Evolutionary conservation across 805 yeast species (phyloP).

Genomic region (Myxozyma neotropica): DNA sequence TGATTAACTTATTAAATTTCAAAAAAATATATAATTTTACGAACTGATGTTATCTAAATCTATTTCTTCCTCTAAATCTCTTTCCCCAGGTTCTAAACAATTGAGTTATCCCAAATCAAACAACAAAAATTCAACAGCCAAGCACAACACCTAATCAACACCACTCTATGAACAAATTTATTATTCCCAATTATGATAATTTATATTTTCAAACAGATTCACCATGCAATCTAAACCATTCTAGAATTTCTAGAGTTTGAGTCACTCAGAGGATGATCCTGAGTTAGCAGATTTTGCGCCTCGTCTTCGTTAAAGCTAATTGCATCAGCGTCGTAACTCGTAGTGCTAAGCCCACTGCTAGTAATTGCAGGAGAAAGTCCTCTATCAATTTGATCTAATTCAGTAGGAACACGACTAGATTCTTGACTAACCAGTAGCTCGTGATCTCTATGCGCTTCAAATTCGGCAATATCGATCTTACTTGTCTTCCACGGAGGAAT

Average conservation of each 20-base stretch:
- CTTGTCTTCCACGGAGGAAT: constrained; percentile 43
- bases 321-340: constrained; percentile 10
- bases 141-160: background rate
- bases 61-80: no score
- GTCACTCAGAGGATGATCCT: background rate
- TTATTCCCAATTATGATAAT: background rate
- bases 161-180: background rate
- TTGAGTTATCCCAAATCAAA: background rate
- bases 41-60: no score
- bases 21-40: background rate
- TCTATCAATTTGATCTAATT: background rate
- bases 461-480: constrained; percentile 58
- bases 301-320: constrained; percentile 6
- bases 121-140: background rate
- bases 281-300: background rate
- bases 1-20: background rate
- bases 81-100: no score
- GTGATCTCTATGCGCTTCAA: constrained; percentile 33
- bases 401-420: background rate
- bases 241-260: background rate
- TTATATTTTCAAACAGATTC: no score
- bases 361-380: background rate
- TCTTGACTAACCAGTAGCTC: background rate
- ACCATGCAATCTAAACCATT: background rate
- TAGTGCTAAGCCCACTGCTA: constrained; percentile 1